A percentile compares a stretch with the other conserved stretches of the same genome.
Evolutionary conservation across 73 alveolate genomes (phyloP).

Genomic region (Paramecium primaurelia): DNA sequence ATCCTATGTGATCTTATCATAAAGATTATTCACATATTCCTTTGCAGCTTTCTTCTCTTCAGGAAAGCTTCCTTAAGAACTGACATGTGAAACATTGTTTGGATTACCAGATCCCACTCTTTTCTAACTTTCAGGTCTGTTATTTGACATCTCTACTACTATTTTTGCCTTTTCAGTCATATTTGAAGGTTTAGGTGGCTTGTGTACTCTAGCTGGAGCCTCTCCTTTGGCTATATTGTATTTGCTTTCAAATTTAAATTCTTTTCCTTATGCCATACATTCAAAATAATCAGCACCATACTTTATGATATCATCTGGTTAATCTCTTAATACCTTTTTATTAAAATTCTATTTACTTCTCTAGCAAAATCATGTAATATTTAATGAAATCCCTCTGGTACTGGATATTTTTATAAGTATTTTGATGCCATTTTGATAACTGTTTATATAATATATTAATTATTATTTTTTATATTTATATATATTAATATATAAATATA

Average conservation of each 20-base stretch:
- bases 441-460: not conserved
- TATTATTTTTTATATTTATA: not conserved
- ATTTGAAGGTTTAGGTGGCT: conserved; percentile 11
- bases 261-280: conserved; percentile 68
- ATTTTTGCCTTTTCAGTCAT: not conserved
- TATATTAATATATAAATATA: not conserved
- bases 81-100: not conserved
- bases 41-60: conserved; percentile 38
- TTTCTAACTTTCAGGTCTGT: not conserved
- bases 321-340: conserved; percentile 71
- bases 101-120: conserved; percentile 37
- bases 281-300: conserved; percentile 83
- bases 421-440: conserved; percentile 84
- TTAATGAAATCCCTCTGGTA: conserved; percentile 90
- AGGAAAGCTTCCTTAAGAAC: not conserved
- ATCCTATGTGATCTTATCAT: not conserved
- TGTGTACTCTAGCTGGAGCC: not conserved
- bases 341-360: conserved; percentile 62
- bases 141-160: conserved; percentile 1
- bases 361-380: conserved; percentile 91
- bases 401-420: conserved; percentile 85
- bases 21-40: not conserved
- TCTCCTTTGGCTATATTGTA: conserved; percentile 25
- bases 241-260: conserved; percentile 29
- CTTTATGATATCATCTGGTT: conserved; percentile 88